phyloP scores from a whole-genome alignment of 768 basidiomycete species.

The Mycena galericulata region DNA sequence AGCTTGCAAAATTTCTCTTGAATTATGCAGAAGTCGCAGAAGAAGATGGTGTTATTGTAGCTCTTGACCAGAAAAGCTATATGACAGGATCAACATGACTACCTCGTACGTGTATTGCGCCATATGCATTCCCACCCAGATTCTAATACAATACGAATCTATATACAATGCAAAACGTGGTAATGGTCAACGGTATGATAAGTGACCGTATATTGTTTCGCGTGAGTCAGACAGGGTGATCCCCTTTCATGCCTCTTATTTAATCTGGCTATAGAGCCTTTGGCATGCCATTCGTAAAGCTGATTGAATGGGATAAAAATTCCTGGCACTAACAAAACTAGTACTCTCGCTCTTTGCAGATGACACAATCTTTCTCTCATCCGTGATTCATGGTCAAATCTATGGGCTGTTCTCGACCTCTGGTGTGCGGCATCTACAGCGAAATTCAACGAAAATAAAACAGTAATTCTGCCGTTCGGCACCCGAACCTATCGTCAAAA shows the following conservation, averaged over 20 bases:
- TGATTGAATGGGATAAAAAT: constrained; percentile 41
- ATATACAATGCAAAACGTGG: constrained; percentile 23
- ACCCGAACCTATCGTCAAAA: constrained; percentile 27
- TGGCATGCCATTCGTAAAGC: constrained; percentile 47
- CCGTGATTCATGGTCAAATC: constrained; percentile 41
- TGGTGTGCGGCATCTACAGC: constrained; percentile 57
- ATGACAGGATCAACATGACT: constrained; percentile 28
- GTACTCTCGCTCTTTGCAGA: constrained; percentile 54
- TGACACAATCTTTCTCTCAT: constrained; percentile 51
- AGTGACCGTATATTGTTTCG: constrained; percentile 30
- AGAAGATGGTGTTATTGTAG: too few species aligned
- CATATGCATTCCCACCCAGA: constrained; percentile 19
- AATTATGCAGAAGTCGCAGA: too few species aligned
- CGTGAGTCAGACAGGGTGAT: constrained; percentile 47
- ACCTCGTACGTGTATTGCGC: constrained; percentile 16
- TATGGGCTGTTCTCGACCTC: constrained; percentile 41
- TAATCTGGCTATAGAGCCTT: constrained; percentile 55
- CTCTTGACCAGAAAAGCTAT: too few species aligned
- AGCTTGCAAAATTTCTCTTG: constrained; percentile 26
- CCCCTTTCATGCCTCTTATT: constrained; percentile 54
- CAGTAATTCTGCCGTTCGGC: constrained; percentile 52
- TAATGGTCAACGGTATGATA: constrained; percentile 30
- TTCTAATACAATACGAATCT: constrained; percentile 34
- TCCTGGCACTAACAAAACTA: constrained; percentile 33
- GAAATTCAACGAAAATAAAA: constrained; percentile 56